Percentiles rank a stretch among this genome's conserved stretches.
phyloP scores from a whole-genome alignment of 2,329 filamentous ascomycete genomes.

The Colletotrichum tropicicola region DNA sequence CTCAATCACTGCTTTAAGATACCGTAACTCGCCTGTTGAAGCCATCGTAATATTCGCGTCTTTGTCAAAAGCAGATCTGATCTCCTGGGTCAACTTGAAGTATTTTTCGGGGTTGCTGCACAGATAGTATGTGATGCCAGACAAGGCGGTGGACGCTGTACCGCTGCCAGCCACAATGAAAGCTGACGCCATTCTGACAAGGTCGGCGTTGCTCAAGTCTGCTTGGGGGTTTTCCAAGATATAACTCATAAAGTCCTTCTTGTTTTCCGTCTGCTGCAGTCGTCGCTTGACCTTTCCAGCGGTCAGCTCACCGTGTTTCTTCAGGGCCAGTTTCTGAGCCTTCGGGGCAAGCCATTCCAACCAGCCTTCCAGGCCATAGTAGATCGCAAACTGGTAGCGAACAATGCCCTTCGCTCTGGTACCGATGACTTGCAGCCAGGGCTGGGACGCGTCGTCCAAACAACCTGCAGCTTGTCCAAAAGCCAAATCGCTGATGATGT shows the following conservation, averaged over 20 bases:
- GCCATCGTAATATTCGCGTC: slow-evolving; percentile 37
- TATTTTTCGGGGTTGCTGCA: slow-evolving; percentile 39
- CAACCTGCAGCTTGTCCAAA: slow-evolving; percentile 55
- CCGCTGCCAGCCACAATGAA: slow-evolving; percentile 50
- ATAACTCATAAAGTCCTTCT: slow-evolving; percentile 20
- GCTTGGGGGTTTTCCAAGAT: slow-evolving; percentile 7
- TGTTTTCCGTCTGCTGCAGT: slow-evolving; percentile 4
- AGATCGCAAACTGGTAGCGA: slow-evolving; percentile 12
- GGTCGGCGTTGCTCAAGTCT: slow-evolving; percentile 10
- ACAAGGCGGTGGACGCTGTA: slow-evolving; percentile 53
- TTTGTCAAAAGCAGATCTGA: slow-evolving; percentile 32
- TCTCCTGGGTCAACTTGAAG: slow-evolving; percentile 39
- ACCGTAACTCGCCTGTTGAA: slow-evolving; percentile 44
- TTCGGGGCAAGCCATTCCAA: slow-evolving; percentile 15
- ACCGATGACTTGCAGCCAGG: slow-evolving; percentile 22
- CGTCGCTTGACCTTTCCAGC: slow-evolving; percentile 15
- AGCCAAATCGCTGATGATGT: slow-evolving; percentile 54
- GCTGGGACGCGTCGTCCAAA: slow-evolving; percentile 37
- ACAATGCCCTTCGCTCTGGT: slow-evolving; percentile 12
- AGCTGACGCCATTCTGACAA: slow-evolving; percentile 18
- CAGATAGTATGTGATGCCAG: slow-evolving; percentile 51
- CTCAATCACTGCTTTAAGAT: slow-evolving; percentile 45
- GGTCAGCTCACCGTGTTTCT: slow-evolving; percentile 12
- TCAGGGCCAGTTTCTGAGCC: slow-evolving; percentile 8
- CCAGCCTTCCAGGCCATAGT: slow-evolving; percentile 13